These are phyloP conservation scores for Corymbia maculata DNA, from an alignment of 345 rosid genomes.

Conservation along the genomic window DNA sequence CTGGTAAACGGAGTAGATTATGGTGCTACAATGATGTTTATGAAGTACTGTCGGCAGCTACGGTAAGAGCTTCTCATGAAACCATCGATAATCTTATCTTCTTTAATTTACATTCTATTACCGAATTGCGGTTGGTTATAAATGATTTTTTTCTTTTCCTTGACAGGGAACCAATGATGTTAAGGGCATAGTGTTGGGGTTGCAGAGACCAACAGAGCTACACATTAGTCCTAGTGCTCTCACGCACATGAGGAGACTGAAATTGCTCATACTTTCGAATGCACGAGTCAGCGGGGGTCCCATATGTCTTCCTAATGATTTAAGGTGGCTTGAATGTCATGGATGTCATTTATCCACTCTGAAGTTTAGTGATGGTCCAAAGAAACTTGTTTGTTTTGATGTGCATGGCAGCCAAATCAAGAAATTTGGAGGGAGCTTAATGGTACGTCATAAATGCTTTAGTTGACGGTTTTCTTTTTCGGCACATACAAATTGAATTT, in stretches of 20 bases:
- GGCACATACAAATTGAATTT: too few species aligned
- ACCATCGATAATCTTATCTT: accelerated
- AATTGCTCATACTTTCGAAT: accelerated
- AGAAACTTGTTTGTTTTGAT: not conserved
- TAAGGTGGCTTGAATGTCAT: not conserved
- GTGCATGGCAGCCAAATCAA: accelerated
- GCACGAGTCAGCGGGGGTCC: accelerated
- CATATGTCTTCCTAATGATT: not conserved
- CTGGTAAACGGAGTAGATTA: too few species aligned
- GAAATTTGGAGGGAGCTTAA: accelerated
- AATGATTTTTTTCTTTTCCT: too few species aligned
- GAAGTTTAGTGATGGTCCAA: not conserved
- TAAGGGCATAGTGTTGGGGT: too few species aligned
- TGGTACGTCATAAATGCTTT: not conserved
- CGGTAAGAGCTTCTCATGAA: too few species aligned
- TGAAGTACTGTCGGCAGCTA: accelerated
- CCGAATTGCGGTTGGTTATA: accelerated
- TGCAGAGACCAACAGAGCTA: accelerated
- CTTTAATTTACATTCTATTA: too few species aligned
- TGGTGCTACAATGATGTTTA: too few species aligned
- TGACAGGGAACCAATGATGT: too few species aligned
- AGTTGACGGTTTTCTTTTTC: not conserved
- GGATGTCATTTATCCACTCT: not conserved
- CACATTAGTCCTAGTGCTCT: accelerated
- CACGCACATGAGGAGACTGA: too few species aligned